A percentile compares a stretch with the other conserved stretches of the same genome.
Evolutionary conservation across 2,329 filamentous ascomycete genomes (phyloP).

Genomic region (Claviceps digitariae): DNA sequence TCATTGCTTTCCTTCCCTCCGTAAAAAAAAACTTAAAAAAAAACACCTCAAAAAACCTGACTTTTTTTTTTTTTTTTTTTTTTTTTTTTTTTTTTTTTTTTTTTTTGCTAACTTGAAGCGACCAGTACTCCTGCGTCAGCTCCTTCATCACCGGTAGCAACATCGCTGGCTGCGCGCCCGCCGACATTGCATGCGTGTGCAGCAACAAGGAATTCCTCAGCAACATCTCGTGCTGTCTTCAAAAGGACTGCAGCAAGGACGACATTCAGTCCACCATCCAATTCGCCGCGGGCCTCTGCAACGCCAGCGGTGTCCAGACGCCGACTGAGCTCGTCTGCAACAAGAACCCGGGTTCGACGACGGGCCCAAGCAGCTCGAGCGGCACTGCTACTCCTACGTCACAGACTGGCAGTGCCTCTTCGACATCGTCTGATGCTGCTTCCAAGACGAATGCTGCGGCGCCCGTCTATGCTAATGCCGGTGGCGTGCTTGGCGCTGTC

Average conservation of each 20-base stretch:
- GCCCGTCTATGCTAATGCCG: not conserved
- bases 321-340: constrained; percentile 25
- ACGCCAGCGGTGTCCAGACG: constrained; percentile 19
- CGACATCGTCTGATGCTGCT: not conserved
- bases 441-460: constrained; percentile 4
- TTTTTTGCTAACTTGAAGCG: not conserved
- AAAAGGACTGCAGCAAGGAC: constrained; percentile 17
- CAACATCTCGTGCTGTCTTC: constrained; percentile 29
- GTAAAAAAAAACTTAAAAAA: too few species aligned
- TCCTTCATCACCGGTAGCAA: constrained; percentile 17
- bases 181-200: constrained; percentile 30
- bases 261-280: constrained; percentile 22
- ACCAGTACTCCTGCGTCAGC: constrained; percentile 21
- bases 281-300: constrained; percentile 27
- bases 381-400: not conserved
- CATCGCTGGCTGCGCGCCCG: constrained; percentile 24
- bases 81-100: too few species aligned
- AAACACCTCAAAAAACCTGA: too few species aligned
- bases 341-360: constrained; percentile 4
- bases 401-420: not conserved
- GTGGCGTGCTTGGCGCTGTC: constrained; percentile 2
- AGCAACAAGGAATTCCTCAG: constrained; percentile 25
- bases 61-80: too few species aligned
- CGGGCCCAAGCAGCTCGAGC: constrained; percentile 5
- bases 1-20: too few species aligned